These are phyloP conservation scores for Arthrobotrys conoides DNA, from an alignment of 2,329 filamentous ascomycete genomes.

Conservation along the genomic window DNA sequence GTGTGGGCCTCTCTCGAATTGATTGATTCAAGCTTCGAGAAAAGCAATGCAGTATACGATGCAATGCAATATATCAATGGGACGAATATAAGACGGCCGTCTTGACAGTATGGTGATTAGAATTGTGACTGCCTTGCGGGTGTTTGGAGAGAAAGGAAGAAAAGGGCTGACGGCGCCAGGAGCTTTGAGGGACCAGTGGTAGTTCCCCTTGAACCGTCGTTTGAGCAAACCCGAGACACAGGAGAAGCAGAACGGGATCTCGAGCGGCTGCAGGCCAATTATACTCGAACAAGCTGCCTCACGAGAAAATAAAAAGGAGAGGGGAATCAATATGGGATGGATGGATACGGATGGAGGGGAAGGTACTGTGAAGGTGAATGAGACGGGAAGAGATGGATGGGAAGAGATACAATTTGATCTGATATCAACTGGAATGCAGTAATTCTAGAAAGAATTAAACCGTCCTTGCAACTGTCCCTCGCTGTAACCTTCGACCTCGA, in stretches of 20 bases:
- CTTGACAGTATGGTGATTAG: not conserved
- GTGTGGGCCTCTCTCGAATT: conserved; percentile 22
- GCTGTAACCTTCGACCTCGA: not conserved
- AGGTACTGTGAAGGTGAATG: conserved; percentile 6
- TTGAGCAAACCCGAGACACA: conserved; percentile 60
- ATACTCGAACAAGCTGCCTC: conserved; percentile 31
- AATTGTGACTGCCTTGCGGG: conserved; percentile 9
- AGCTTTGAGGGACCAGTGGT: conserved; percentile 38
- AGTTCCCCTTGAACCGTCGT: conserved; percentile 52
- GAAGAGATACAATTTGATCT: conserved; percentile 18
- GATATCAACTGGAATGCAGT: conserved; percentile 49
- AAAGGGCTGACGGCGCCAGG: conserved; percentile 41
- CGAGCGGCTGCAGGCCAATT: conserved; percentile 48
- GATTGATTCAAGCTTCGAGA: conserved; percentile 16
- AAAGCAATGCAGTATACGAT: conserved; percentile 13
- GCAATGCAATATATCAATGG: not conserved
- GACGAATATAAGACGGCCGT: not conserved
- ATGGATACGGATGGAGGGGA: not conserved
- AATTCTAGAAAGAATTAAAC: conserved; percentile 3
- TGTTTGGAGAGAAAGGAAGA: conserved; percentile 26
- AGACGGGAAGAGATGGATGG: conserved; percentile 1
- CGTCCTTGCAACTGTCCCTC: not conserved
- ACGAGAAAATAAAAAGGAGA: conserved; percentile 14
- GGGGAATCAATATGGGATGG: not conserved
- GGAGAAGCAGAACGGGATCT: conserved; percentile 35